Conservation (phyloP, 2,329 filamentous ascomycete species). For the Aspergillus pseudoviridinutans region DNA sequence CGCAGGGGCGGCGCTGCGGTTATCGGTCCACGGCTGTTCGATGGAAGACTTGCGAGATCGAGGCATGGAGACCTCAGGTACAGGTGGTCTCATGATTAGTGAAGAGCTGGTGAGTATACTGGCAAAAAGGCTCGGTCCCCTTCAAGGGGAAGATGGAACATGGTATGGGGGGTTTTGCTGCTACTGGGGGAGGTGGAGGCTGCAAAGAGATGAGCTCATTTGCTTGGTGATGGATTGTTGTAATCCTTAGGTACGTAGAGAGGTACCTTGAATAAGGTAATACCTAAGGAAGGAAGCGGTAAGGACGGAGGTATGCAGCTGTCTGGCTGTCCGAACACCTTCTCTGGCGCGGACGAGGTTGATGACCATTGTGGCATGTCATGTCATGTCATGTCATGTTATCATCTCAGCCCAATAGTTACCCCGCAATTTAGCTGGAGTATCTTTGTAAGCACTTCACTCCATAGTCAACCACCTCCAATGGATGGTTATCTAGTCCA, state of each 20-base stretch:
- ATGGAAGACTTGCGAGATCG: slow-evolving; percentile 35
- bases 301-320: background rate
- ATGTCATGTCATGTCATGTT: slow-evolving; percentile 12
- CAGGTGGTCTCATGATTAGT: slow-evolving; percentile 35
- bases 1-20: slow-evolving; percentile 44
- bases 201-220: background rate
- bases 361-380: slow-evolving; percentile 5
- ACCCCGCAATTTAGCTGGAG: slow-evolving; percentile 8
- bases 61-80: slow-evolving; percentile 29
- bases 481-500: background rate
- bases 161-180: background rate
- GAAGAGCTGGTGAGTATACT: slow-evolving; percentile 4
- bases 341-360: background rate
- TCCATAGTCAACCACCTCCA: background rate
- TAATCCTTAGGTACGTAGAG: background rate
- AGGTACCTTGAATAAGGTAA: background rate
- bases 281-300: background rate
- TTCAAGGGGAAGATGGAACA: background rate
- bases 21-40: slow-evolving; percentile 34
- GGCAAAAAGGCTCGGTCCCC: background rate
- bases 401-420: background rate
- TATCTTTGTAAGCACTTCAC: background rate
- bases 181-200: background rate
- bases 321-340: too few relatives aligned
- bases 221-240: background rate